Conservation (phyloP, 495 filamentous ascomycete species). For the Aspergillus egyptiacus region DNA sequence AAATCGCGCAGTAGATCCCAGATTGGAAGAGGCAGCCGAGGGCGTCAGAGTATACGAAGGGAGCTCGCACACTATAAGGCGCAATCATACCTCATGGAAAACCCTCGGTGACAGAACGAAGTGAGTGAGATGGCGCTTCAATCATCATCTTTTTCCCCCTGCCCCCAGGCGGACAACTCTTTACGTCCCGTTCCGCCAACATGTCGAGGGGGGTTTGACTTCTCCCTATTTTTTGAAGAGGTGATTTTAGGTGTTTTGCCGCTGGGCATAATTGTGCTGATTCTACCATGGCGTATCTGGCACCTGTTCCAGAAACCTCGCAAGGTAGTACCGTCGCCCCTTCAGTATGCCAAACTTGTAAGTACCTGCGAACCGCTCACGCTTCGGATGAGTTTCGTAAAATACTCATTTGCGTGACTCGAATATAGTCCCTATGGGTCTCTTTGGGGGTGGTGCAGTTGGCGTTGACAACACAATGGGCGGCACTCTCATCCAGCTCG, state of each 20-base stretch:
- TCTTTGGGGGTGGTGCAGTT: constrained; percentile 40
- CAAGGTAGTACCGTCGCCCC: constrained; percentile 40
- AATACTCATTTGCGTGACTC: neutral
- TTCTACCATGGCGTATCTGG: constrained; percentile 41
- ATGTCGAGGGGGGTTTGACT: constrained; percentile 53
- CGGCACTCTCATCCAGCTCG: constrained; percentile 25
- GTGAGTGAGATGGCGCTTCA: constrained; percentile 25
- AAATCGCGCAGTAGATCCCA: neutral
- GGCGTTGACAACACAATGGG: constrained; percentile 44
- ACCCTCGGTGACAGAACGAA: constrained; percentile 13
- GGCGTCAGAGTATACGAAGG: neutral
- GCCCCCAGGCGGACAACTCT: constrained; percentile 37
- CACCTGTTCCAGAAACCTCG: constrained; percentile 37
- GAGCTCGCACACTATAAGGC: neutral
- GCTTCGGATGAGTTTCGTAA: neutral
- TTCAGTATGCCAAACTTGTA: constrained; percentile 43
- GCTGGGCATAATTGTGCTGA: constrained; percentile 40
- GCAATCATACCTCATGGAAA: constrained; percentile 1
- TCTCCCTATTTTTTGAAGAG: constrained; percentile 56
- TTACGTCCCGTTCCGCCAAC: constrained; percentile 36
- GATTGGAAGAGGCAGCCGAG: neutral
- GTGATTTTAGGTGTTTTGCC: constrained; percentile 48
- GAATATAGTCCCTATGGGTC: constrained; percentile 38
- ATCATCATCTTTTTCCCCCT: constrained; percentile 13
- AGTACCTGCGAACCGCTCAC: constrained; percentile 5